phyloP scores from a whole-genome alignment of 2,329 filamentous ascomycete genomes.

The Exophiala xenobiotica region DNA sequence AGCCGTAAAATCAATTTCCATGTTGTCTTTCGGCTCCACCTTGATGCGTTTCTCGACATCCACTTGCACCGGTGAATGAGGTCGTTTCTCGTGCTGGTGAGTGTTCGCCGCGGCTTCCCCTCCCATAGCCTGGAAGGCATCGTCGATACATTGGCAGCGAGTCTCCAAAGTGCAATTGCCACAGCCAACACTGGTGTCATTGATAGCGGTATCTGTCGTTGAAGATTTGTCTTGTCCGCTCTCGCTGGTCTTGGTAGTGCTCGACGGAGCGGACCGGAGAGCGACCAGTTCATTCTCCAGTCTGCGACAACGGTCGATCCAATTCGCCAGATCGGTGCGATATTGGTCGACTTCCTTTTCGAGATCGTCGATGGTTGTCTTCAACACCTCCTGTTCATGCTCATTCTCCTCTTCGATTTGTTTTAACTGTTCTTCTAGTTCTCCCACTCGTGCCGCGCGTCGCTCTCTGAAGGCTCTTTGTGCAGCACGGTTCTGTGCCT shows the following conservation, averaged over 20 bases:
- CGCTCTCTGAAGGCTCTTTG: constrained; percentile 89
- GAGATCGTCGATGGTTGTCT: constrained; percentile 55
- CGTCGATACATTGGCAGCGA: constrained; percentile 62
- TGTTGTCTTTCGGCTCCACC: constrained; percentile 39
- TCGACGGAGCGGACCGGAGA: constrained; percentile 35
- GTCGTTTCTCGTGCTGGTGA: constrained; percentile 37
- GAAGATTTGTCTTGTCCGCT: constrained; percentile 39
- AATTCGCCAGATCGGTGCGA: constrained; percentile 50
- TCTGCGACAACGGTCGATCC: constrained; percentile 56
- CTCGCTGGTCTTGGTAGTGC: constrained; percentile 35
- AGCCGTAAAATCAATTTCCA: constrained; percentile 72
- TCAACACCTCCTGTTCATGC: constrained; percentile 50
- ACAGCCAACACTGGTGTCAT: constrained; percentile 57
- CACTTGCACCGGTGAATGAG: constrained; percentile 36
- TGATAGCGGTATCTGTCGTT: constrained; percentile 28
- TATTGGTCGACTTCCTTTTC: constrained; percentile 68
- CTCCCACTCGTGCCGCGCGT: constrained; percentile 78
- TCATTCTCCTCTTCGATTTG: constrained; percentile 49
- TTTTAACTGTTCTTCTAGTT: constrained; percentile 54
- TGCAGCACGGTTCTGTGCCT: constrained; percentile 89
- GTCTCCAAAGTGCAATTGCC: constrained; percentile 63
- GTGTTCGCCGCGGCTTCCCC: constrained; percentile 42
- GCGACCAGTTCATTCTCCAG: constrained; percentile 59
- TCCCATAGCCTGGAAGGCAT: constrained; percentile 49
- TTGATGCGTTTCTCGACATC: constrained; percentile 57